A percentile compares a stretch with the other conserved stretches of the same genome.
Conservation (phyloP, 148 eudicot genomes). For the Nyssa sinensis region DNA sequence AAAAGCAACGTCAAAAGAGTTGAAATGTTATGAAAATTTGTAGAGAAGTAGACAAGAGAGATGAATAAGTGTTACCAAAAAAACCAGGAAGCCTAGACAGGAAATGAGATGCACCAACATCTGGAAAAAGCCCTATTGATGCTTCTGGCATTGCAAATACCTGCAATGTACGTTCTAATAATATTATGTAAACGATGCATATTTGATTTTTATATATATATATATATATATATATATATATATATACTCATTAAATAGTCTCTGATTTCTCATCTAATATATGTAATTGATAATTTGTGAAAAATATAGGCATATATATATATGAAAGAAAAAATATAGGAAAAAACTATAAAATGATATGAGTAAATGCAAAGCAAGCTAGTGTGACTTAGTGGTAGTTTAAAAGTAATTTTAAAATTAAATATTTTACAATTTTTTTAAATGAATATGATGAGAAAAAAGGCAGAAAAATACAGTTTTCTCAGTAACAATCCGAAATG, state of each 20-base stretch:
- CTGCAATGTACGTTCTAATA: slow-evolving; percentile 9
- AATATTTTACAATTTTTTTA: neutral
- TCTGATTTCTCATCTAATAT: too few species aligned
- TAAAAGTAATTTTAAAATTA: neutral
- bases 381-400: neutral
- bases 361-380: neutral
- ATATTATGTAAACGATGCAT: neutral
- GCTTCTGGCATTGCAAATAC: slow-evolving; percentile 50
- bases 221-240: too few species aligned
- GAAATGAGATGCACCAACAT: slow-evolving; percentile 41
- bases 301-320: too few species aligned
- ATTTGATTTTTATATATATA: neutral
- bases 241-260: too few species aligned
- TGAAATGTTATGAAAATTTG: neutral
- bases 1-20: too few species aligned
- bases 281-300: too few species aligned
- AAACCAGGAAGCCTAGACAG: slow-evolving; percentile 36
- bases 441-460: neutral
- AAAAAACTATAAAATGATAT: neutral
- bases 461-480: slow-evolving; percentile 12
- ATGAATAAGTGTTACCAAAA: slow-evolving; percentile 24
- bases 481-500: slow-evolving; percentile 27
- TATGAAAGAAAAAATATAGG: too few species aligned
- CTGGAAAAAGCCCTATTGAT: slow-evolving; percentile 30
- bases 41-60: neutral